These are phyloP conservation scores for Botrytis tulipae DNA, from an alignment of 2,329 filamentous ascomycete genomes.

Conservation along the genomic window DNA sequence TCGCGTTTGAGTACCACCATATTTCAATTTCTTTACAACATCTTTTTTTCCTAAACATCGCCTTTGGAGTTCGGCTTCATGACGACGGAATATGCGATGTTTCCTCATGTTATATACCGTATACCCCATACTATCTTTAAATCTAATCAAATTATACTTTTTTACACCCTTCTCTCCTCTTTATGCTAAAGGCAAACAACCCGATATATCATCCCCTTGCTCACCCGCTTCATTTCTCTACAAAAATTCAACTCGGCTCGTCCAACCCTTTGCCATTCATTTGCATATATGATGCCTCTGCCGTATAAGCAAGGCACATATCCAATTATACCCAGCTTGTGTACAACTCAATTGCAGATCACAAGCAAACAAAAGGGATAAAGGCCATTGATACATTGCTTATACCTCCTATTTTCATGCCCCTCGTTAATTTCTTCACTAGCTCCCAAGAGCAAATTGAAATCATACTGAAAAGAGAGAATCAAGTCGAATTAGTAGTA, in stretches of 20 bases:
- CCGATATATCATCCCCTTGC: neutral
- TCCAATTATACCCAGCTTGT: neutral
- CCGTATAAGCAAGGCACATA: neutral
- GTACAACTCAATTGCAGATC: neutral
- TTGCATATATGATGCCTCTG: neutral
- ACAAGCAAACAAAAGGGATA: neutral
- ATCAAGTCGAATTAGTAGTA: neutral
- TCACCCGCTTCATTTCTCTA: neutral
- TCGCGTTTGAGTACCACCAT: neutral
- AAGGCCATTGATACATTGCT: too few species aligned
- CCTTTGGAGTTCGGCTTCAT: neutral
- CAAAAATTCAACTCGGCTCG: neutral
- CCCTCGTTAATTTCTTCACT: neutral
- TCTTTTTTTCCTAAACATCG: neutral
- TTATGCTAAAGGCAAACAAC: neutral
- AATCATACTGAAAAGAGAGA: neutral
- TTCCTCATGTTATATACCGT: neutral
- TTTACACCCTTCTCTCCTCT: neutral
- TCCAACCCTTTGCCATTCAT: neutral
- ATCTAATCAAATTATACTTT: neutral
- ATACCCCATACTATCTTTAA: neutral
- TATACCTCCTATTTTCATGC: neutral
- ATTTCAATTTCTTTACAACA: fast-evolving
- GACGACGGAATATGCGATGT: neutral
- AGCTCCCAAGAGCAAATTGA: neutral